A percentile compares a stretch with the other conserved stretches of the same genome.
These are phyloP conservation scores for Chlamydomonas eustigma DNA, from an alignment of 139 green algal genomes.

Conservation along the genomic window DNA sequence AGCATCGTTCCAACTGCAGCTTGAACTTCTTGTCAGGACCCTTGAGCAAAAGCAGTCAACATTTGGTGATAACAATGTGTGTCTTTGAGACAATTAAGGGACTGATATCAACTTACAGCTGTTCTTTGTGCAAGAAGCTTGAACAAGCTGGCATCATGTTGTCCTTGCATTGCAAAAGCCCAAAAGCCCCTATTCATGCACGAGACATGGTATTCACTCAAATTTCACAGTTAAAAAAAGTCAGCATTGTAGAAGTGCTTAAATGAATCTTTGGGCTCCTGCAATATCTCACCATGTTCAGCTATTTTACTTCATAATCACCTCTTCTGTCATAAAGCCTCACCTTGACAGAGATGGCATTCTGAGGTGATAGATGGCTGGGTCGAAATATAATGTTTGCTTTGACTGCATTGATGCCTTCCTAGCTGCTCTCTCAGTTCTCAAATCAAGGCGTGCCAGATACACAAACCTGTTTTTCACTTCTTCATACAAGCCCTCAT, in stretches of 20 bases:
- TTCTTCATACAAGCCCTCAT: background rate
- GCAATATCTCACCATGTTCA: background rate
- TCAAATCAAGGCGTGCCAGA: too few species aligned
- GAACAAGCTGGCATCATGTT: background rate
- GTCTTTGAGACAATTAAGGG: too few species aligned
- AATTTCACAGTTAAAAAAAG: background rate
- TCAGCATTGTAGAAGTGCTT: background rate
- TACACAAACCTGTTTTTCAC: background rate
- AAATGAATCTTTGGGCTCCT: background rate
- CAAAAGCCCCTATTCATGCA: background rate
- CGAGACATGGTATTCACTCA: background rate
- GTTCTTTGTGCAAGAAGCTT: background rate
- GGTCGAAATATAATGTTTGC: background rate
- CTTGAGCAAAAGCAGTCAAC: too few species aligned
- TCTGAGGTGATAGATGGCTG: background rate
- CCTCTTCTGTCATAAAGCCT: background rate
- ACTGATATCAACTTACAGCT: background rate
- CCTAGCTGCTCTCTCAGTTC: background rate
- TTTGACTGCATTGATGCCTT: background rate
- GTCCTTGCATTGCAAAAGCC: background rate
- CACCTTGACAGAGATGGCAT: background rate
- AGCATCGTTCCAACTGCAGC: too few species aligned
- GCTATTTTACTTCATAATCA: background rate
- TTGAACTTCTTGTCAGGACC: too few species aligned
- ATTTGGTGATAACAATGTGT: too few species aligned